Percentiles rank a stretch among this genome's conserved stretches.
These are phyloP conservation scores for Salix dunnii DNA, from an alignment of 345 rosid genomes.

Conservation along the genomic window DNA sequence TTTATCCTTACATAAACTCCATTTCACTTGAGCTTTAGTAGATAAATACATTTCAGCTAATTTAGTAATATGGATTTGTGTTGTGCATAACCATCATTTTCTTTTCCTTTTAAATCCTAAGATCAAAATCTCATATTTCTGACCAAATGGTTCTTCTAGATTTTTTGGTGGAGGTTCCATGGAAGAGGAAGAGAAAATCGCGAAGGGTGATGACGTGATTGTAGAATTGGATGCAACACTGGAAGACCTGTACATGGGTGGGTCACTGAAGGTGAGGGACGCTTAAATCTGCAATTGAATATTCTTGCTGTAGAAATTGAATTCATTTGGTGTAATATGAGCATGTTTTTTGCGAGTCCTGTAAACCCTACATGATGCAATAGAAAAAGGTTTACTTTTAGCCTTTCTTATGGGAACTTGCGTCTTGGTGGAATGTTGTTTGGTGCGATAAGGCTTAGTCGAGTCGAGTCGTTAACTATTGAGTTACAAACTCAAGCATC, in stretches of 20 bases:
- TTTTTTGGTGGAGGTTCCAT: slow-evolving; percentile 75
- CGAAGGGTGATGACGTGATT: slow-evolving; percentile 90
- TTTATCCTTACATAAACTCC: background rate
- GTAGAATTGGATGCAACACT: slow-evolving; percentile 89
- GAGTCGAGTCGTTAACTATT: background rate
- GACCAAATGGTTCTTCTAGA: slow-evolving; percentile 30
- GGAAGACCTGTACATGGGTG: slow-evolving; percentile 98
- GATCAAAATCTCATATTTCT: background rate
- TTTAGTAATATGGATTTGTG: background rate
- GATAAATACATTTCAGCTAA: background rate
- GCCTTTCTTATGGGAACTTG: background rate
- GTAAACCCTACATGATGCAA: background rate
- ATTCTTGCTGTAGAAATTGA: background rate
- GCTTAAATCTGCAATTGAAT: background rate
- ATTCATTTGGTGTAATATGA: background rate
- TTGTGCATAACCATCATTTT: background rate
- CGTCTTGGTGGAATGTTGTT: background rate
- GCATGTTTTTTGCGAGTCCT: background rate
- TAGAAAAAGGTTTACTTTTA: background rate
- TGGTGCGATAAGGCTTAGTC: background rate
- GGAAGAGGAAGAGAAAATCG: slow-evolving; percentile 93
- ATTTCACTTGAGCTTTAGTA: background rate
- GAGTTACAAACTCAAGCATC: background rate
- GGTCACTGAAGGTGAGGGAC: slow-evolving; percentile 70
- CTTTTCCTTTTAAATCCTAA: background rate